A percentile compares a stretch with the other conserved stretches of the same genome.
These are phyloP conservation scores for Chrysosporium queenslandicum DNA, from an alignment of 2,329 filamentous ascomycete species.

Conservation along the genomic window DNA sequence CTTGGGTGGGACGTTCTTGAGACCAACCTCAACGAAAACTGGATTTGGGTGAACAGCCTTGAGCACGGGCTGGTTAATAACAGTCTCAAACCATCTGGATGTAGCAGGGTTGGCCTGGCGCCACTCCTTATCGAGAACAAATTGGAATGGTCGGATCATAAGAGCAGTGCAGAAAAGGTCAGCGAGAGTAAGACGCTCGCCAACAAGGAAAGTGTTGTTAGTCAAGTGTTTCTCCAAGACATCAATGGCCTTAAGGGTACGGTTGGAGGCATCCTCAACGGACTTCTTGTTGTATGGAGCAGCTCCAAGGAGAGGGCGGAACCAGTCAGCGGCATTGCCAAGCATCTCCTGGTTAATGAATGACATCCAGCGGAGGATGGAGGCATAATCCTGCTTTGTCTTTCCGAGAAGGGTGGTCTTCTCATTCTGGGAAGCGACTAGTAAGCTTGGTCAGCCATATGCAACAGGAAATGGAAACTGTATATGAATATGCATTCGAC, in stretches of 20 bases:
- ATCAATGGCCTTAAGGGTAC: constrained; percentile 55
- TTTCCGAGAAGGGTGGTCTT: constrained; percentile 98
- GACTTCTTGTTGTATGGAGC: constrained; percentile 96
- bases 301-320: constrained; percentile 71
- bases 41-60: constrained; percentile 65
- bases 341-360: constrained; percentile 88
- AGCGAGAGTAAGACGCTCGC: constrained; percentile 93
- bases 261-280: constrained; percentile 70
- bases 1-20: constrained; percentile 66
- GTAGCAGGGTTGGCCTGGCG: constrained; percentile 72
- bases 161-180: constrained; percentile 77
- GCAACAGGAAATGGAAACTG: background rate
- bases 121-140: constrained; percentile 87
- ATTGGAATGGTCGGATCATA: constrained; percentile 80
- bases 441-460: background rate
- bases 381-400: constrained; percentile 99
- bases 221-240: constrained; percentile 80
- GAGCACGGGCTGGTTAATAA: constrained; percentile 88
- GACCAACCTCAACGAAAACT: constrained; percentile 68
- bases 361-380: constrained; percentile 97
- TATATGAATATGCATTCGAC: background rate
- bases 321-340: constrained; percentile 64
- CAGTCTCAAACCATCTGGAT: constrained; percentile 88
- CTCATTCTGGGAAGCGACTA: constrained; percentile 98
- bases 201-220: constrained; percentile 92